phyloP scores from a whole-genome alignment of 305 asterid genomes.

The Solanum chacoense region DNA sequence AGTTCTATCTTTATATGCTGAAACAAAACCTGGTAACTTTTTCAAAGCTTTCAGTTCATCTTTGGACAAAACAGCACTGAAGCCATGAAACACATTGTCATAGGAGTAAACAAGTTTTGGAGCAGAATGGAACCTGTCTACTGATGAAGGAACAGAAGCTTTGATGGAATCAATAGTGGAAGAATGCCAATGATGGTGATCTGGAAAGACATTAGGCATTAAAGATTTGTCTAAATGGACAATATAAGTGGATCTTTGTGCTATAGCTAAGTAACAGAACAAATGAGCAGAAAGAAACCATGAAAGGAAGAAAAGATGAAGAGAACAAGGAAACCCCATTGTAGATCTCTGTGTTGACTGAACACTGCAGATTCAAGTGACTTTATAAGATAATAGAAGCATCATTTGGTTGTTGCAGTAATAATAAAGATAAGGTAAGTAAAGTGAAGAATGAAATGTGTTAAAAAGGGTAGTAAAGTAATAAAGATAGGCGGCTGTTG shows the following conservation, averaged over 20 bases:
- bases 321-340: background rate
- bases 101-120: conserved; percentile 12
- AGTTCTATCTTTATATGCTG: background rate
- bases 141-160: background rate
- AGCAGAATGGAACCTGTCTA: background rate
- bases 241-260: conserved; percentile 21
- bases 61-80: conserved; percentile 12
- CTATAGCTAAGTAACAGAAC: background rate
- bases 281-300: background rate
- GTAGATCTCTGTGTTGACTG: background rate
- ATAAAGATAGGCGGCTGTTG: background rate
- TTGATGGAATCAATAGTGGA: conserved; percentile 3
- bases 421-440: background rate
- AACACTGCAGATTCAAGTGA: background rate
- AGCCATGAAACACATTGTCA: conserved; percentile 16
- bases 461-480: background rate
- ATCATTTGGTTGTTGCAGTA: background rate
- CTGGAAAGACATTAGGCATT: conserved; percentile 29
- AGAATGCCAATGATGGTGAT: conserved; percentile 30
- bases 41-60: conserved; percentile 5
- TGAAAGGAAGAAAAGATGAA: background rate
- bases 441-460: background rate
- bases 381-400: background rate
- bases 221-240: conserved; percentile 34
- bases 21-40: conserved; percentile 7